Evolutionary conservation across 768 basidiomycete species (phyloP).

Genomic region (Amanita jacksonii): DNA sequence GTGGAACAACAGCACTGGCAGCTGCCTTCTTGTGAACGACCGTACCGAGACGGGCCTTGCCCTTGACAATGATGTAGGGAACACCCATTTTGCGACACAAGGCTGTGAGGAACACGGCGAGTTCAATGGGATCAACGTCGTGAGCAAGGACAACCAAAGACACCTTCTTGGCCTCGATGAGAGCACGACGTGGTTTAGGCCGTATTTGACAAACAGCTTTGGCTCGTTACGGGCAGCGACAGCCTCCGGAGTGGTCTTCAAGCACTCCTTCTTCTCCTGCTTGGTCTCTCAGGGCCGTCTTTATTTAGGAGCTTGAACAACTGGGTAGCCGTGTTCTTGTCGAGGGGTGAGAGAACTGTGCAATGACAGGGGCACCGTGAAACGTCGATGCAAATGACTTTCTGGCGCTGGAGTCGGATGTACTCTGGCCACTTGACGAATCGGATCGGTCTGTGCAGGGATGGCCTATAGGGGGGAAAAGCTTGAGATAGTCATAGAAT

Average conservation of each 20-base stretch:
- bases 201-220: conserved; percentile 86
- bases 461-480: conserved; percentile 50
- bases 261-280: conserved; percentile 95
- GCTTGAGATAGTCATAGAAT: not conserved
- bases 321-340: conserved; percentile 99
- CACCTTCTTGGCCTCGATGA: conserved; percentile 97
- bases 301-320: conserved; percentile 98
- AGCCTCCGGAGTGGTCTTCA: conserved; percentile 66
- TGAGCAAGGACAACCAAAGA: conserved; percentile 92
- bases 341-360: conserved; percentile 94
- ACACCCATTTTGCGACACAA: conserved; percentile 99
- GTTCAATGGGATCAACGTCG: conserved; percentile 98
- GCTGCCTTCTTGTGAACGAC: conserved; percentile 99
- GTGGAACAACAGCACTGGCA: conserved; percentile 74
- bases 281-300: conserved; percentile 91
- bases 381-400: conserved; percentile 96
- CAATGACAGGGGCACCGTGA: conserved; percentile 98
- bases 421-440: conserved; percentile 99
- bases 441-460: conserved; percentile 86
- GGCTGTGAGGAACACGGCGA: conserved; percentile 96
- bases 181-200: conserved; percentile 95
- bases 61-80: conserved; percentile 96
- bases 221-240: conserved; percentile 69
- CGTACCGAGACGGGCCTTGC: conserved; percentile 95
- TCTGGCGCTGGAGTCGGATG: conserved; percentile 94